phyloP scores from a whole-genome alignment of 2,329 filamentous ascomycete species.

The Pseudogymnoascus sp. region DNA sequence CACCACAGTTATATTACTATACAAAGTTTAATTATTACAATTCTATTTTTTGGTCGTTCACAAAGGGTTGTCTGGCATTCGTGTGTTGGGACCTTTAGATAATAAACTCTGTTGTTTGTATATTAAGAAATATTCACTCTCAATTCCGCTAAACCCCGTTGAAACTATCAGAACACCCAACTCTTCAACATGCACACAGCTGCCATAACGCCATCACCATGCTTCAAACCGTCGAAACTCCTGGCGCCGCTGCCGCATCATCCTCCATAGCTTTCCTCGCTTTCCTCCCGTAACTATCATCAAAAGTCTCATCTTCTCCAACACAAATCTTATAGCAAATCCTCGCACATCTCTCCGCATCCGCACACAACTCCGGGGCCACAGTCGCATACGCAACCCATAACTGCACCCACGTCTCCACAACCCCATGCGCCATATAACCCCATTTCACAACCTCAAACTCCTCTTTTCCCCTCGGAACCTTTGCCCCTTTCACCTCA shows the following conservation, averaged over 20 bases:
- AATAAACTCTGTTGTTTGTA: too few species aligned
- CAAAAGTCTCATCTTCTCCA: conserved; percentile 33
- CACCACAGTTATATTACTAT: too few species aligned
- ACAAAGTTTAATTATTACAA: too few species aligned
- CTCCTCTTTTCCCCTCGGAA: neutral
- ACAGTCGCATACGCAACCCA: conserved; percentile 23
- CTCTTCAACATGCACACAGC: neutral
- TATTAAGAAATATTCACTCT: neutral
- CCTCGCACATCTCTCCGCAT: conserved; percentile 30
- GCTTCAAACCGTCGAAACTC: neutral
- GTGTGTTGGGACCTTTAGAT: too few species aligned
- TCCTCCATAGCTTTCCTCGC: conserved; percentile 3
- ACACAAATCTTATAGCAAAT: conserved; percentile 30
- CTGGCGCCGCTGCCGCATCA: neutral
- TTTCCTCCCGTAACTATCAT: conserved; percentile 21
- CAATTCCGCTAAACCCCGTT: neutral
- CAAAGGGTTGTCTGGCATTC: too few species aligned
- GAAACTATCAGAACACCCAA: neutral
- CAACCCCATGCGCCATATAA: conserved; percentile 22
- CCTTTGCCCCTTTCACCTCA: neutral
- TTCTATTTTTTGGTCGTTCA: too few species aligned
- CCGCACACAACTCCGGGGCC: conserved; percentile 18
- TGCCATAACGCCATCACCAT: neutral
- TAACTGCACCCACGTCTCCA: conserved; percentile 30
- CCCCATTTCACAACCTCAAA: conserved; percentile 27